Percentiles rank a stretch among this genome's conserved stretches.
Evolutionary conservation across 371 early-diverging fungal species (phyloP).

Genomic region (Rhizopus arrhizus): DNA sequence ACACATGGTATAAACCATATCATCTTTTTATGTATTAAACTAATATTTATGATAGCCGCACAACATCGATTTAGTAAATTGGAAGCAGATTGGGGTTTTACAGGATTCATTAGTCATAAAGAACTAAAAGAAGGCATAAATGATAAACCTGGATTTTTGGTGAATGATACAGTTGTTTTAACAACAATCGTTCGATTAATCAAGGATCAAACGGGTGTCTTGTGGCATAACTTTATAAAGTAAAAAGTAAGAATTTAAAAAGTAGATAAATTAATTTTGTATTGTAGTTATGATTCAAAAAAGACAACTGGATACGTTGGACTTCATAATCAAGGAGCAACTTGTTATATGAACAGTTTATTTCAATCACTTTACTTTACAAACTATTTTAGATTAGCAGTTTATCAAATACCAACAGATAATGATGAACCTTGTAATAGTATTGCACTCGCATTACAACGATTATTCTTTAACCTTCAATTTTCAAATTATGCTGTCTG

Average conservation of each 20-base stretch:
- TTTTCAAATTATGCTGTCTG: conserved; percentile 69
- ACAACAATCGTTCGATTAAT: conserved; percentile 75
- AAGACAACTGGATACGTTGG: conserved; percentile 93
- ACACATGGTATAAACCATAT: conserved; percentile 18
- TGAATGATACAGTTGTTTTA: conserved; percentile 65
- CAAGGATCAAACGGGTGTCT: conserved; percentile 85
- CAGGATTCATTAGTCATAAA: conserved; percentile 14
- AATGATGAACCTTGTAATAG: conserved; percentile 82
- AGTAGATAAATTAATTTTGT: background rate
- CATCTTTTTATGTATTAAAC: background rate
- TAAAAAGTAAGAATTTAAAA: conserved; percentile 34
- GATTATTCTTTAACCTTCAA: conserved; percentile 91
- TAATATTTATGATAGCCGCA: conserved; percentile 37
- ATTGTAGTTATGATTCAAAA: conserved; percentile 79
- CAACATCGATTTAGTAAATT: conserved; percentile 76
- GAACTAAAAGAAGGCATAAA: conserved; percentile 43
- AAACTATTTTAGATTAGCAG: conserved; percentile 87
- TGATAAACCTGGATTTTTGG: conserved; percentile 57
- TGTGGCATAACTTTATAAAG: conserved; percentile 93
- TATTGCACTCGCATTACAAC: conserved; percentile 87
- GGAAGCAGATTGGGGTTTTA: conserved; percentile 54
- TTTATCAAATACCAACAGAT: conserved; percentile 89
- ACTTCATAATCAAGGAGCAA: conserved; percentile 97
- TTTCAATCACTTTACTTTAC: conserved; percentile 97
- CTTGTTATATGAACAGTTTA: conserved; percentile 99